Conservation (phyloP, 306 rosid genomes). For the Lotus japonicus region DNA sequence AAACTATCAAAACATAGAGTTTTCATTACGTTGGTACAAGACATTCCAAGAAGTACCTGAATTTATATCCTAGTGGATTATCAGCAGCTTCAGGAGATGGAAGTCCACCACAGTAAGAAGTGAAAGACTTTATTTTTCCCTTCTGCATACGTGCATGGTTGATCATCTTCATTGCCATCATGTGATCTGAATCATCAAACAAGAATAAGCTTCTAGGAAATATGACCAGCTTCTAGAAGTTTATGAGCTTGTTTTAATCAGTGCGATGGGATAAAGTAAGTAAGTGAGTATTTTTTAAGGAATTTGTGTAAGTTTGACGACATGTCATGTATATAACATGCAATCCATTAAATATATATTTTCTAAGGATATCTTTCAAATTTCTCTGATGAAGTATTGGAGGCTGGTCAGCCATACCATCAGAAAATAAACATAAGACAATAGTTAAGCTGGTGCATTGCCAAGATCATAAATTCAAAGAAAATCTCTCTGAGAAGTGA, state of each 20-base stretch:
- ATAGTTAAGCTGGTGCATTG: not conserved
- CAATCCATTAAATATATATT: not conserved
- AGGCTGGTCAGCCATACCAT: not conserved
- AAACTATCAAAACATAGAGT: not conserved
- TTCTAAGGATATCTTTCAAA: not conserved
- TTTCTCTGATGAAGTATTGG: not conserved
- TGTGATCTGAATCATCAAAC: constrained; percentile 67
- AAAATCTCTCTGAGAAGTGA: not conserved
- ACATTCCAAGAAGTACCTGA: constrained; percentile 54
- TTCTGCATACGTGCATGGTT: constrained; percentile 57
- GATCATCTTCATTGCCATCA: constrained; percentile 99
- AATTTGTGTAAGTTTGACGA: too few relatives aligned
- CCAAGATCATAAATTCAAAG: not conserved
- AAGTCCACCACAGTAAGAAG: constrained; percentile 89
- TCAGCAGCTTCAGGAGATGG: constrained; percentile 96
- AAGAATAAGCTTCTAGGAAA: not conserved
- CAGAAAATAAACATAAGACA: not conserved
- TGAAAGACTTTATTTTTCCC: constrained; percentile 70
- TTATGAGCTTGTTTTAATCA: constrained; percentile 13
- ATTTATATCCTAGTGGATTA: constrained; percentile 90
- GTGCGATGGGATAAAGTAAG: not conserved
- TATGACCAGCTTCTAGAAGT: not conserved
- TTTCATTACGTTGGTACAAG: constrained; percentile 1
- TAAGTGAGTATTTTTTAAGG: too few relatives aligned
- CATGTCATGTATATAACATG: not conserved